Evolutionary conservation across 2,329 filamentous ascomycete species (phyloP), one percentile per base, ranked within the genome.

Genomic region (Plectosphaerella cucumerina): DNA sequence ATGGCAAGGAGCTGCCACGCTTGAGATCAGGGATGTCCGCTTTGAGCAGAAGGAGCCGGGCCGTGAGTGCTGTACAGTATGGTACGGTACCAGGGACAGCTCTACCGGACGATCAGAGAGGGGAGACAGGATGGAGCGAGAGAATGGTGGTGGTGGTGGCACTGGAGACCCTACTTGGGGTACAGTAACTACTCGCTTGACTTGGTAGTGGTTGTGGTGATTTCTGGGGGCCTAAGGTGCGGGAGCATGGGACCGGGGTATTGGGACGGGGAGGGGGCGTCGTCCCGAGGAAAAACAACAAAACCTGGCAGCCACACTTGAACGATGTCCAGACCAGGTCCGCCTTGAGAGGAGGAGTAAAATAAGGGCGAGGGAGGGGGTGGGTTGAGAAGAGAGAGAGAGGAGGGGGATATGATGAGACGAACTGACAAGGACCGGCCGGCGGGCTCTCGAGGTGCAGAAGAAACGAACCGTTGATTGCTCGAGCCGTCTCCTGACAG

Each of bases 341-440:
- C 23, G 23, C 23, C 23, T 26, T 26, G 23, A 10, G 58, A 62
- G 31, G 50, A 9, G 21, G 18, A 21, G 26, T 35, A 8, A 65
- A 64, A 63, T 67, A 65, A 65, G 67, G 60, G 66, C 63, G 65
- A 69, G 69, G 66, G 26, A 9, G 23, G 23, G 23, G 23, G 60
- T 63, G 63, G 62, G n/a, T n/a, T n/a, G n/a, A n/a, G n/a, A n/a
- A n/a, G n/a, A n/a, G n/a, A n/a, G n/a, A n/a, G 60, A 64, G 64
- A 61, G 62, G 37, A n/a, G n/a, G n/a, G 37, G 39, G n/a, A 11
- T 6, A 20, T 42, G 39, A 42, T 42, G 39, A 42, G 39, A 42
- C n/a, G 39, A 42, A 42, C 39, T 42, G 39, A 42, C 39, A 42
- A 42, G 39, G 39, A 42, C n/a, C n/a, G 39, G 39, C 39, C 39